Evolutionary conservation across 805 yeast genomes (phyloP), one percentile per base, ranked within the genome.

Genomic region (Saccharomyces kudriavzevii): DNA sequence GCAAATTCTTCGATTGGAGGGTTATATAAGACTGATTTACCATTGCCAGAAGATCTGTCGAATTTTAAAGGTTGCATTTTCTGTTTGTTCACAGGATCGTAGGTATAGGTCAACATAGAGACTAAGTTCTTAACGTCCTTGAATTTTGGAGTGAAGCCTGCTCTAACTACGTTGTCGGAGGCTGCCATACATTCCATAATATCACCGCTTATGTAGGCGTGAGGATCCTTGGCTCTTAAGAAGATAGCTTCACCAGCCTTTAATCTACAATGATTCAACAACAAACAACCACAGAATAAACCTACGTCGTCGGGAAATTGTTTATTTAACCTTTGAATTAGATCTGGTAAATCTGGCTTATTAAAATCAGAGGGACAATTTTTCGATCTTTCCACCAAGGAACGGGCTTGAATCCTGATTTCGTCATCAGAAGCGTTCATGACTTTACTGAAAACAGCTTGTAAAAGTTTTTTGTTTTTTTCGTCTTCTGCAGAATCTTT

Each of bases 141-240:
- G 77, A 92, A 94, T 72, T 94, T 94, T 57, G 99, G 99, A n/a
- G 99, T 94, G 77, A 94, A 94, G 13, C 99, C 99, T 3, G 97
- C 96, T 71, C 99, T 83, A 49, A 94, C 97, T 54, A 94, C 99
- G 65, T 94, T 94, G 71, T 94, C 99, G 45, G 95, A 85, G 8
- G 99, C 97, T 46, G 99, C 99, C 99, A 94, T 94, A 77, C 99
- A 94, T 76, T 94, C 99, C 66, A 94, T 91, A 61, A 94, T 94
- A 71, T 94, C 98, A 60, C 99, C 99, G 52, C 85, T 79, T 57
- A 94, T 92, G 73, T 94, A 94, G 31, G 99, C 99, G 72, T 94
- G 99, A 26, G 98, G 98, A 71, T 91, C 97, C 73, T 89, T 89
- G 47, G 99, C 98, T 67, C 89, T 89, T 69, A 94, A 78, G 68